Evolutionary conservation across 2,329 filamentous ascomycete species (phyloP).

Genomic region (Hortaea sp.): DNA sequence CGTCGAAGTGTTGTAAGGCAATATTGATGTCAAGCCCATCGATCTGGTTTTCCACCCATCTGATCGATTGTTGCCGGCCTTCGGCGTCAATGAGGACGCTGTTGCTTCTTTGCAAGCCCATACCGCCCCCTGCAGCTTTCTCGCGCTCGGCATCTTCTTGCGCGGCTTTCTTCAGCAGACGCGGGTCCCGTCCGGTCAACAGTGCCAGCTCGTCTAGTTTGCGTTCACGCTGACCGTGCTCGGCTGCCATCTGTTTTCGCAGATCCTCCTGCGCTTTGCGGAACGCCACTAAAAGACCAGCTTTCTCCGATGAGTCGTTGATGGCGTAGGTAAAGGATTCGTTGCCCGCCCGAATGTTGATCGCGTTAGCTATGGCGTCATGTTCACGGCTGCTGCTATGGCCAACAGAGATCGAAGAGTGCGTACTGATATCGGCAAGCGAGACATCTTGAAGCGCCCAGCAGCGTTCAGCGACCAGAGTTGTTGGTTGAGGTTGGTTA

Average conservation of each 20-base stretch:
- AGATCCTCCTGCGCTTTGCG: conserved; percentile 88
- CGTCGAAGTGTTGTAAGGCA: conserved; percentile 78
- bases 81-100: conserved; percentile 84
- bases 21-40: conserved; percentile 95
- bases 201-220: conserved; percentile 22
- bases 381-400: conserved; percentile 37
- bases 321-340: conserved; percentile 94
- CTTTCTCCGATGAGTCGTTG: conserved; percentile 63
- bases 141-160: conserved; percentile 36
- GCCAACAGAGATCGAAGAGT: conserved; percentile 11
- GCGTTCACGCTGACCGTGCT: conserved; percentile 79
- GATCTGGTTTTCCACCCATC: conserved; percentile 91
- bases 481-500: conserved; percentile 30
- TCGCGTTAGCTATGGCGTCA: conserved; percentile 58
- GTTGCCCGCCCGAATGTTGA: conserved; percentile 80
- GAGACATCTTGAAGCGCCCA: conserved; percentile 91
- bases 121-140: conserved; percentile 7
- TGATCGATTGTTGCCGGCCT: conserved; percentile 88
- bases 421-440: conserved; percentile 69
- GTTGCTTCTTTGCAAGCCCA: conserved; percentile 19
- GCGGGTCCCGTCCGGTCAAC: conserved; percentile 21
- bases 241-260: conserved; percentile 71
- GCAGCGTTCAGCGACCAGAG: conserved; percentile 86
- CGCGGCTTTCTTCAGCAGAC: conserved; percentile 50
- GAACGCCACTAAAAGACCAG: conserved; percentile 73